Conservation (phyloP, 2,329 filamentous ascomycete species). For the Zasmidium citrigriseum region DNA sequence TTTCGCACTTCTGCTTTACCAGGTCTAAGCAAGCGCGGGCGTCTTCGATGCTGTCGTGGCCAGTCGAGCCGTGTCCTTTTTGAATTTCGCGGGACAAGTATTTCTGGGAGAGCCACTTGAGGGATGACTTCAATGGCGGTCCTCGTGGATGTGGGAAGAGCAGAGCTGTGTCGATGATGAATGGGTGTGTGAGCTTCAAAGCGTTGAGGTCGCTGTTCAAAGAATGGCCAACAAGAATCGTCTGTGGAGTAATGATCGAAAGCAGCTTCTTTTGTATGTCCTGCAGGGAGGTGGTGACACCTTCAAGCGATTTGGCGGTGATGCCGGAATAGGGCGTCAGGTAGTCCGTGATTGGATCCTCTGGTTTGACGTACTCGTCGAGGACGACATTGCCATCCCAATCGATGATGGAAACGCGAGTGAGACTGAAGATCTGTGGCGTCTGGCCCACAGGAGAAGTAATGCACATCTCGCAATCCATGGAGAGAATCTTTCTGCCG, state of each 20-base stretch:
- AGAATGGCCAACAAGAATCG: conserved; percentile 78
- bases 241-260: conserved; percentile 66
- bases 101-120: conserved; percentile 87
- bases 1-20: conserved; percentile 93
- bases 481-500: conserved; percentile 73
- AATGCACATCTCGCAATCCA: conserved; percentile 98
- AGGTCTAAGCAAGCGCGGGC: conserved; percentile 88
- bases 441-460: conserved; percentile 55
- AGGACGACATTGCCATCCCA: conserved; percentile 83
- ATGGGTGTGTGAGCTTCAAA: conserved; percentile 83
- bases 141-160: conserved; percentile 89
- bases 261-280: conserved; percentile 83
- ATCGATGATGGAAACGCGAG: conserved; percentile 80
- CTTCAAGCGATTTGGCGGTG: conserved; percentile 77
- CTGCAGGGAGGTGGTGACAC: conserved; percentile 76
- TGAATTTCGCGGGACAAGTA: conserved; percentile 88
- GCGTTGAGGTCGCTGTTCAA: conserved; percentile 82
- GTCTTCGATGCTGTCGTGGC: conserved; percentile 93
- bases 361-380: conserved; percentile 90
- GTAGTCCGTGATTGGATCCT: conserved; percentile 86
- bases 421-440: conserved; percentile 76
- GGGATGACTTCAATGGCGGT: conserved; percentile 81
- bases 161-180: conserved; percentile 87
- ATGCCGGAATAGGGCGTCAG: conserved; percentile 86
- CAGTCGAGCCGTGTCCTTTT: conserved; percentile 67